phyloP scores from a whole-genome alignment of 148 eudicot species.

The Heliamphora exappendiculata region DNA sequence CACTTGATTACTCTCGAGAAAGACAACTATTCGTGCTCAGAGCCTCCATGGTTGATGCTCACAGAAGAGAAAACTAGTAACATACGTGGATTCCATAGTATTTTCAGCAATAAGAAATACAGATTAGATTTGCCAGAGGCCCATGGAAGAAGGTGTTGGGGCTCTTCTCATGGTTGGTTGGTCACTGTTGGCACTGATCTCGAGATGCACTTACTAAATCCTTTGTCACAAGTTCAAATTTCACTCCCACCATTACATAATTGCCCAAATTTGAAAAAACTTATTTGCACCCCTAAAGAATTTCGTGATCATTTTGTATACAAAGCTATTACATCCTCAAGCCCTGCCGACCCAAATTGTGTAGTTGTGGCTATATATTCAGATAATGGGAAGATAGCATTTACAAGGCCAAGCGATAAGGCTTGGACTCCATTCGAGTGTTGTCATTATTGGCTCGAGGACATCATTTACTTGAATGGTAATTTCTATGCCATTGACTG shows the following conservation, averaged over 20 bases:
- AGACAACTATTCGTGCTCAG: not conserved
- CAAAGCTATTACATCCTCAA: constrained; percentile 3
- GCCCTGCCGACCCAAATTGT: not conserved
- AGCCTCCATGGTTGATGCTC: constrained; percentile 10
- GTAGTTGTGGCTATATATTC: constrained; percentile 7
- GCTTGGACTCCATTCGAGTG: constrained; percentile 6
- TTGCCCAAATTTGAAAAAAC: not conserved
- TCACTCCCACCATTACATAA: constrained; percentile 1
- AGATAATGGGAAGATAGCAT: not conserved
- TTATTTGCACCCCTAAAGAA: not conserved
- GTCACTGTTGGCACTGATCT: constrained; percentile 11
- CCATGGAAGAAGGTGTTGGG: constrained; percentile 13
- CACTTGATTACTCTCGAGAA: not conserved
- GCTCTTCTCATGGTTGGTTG: constrained; percentile 24
- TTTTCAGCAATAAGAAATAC: not conserved
- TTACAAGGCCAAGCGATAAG: not conserved
- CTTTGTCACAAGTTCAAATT: constrained; percentile 4
- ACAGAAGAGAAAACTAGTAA: not conserved
- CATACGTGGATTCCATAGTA: not conserved
- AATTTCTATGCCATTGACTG: not conserved
- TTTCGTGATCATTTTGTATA: constrained; percentile 1
- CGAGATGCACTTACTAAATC: constrained; percentile 16
- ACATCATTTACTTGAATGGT: not conserved
- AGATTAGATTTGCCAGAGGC: not conserved
- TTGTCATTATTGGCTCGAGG: not conserved